These are phyloP conservation scores for Trametes punicea DNA, from an alignment of 768 basidiomycete genomes.

Conservation along the genomic window DNA sequence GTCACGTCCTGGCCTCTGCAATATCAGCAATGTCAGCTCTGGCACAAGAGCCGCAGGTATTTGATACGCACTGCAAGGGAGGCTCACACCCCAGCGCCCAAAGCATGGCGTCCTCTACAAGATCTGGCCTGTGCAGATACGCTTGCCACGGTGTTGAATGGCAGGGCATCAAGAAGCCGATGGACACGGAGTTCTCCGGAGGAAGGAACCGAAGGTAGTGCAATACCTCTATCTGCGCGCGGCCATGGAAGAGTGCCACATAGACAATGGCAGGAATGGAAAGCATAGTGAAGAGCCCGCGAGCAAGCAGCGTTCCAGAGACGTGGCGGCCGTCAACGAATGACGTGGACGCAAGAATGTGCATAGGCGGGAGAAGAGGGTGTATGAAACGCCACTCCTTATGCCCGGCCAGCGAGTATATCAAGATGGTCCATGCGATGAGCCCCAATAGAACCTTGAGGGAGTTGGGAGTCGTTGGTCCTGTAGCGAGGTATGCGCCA, in stretches of 20 bases:
- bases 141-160: constrained; percentile 94
- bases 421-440: constrained; percentile 55
- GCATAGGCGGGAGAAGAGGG: constrained; percentile 80
- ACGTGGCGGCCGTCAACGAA: constrained; percentile 41
- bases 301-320: neutral
- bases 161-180: constrained; percentile 93
- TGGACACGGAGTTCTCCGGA: constrained; percentile 41
- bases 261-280: constrained; percentile 65
- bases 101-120: constrained; percentile 50
- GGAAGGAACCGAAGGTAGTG: constrained; percentile 60
- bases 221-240: constrained; percentile 75
- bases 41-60: neutral
- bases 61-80: constrained; percentile 67
- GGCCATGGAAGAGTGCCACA: constrained; percentile 69
- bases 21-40: neutral
- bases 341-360: constrained; percentile 74
- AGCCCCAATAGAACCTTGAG: constrained; percentile 45
- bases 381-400: constrained; percentile 99
- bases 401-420: constrained; percentile 83
- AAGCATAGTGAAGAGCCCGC: constrained; percentile 39
- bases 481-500: constrained; percentile 45
- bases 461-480: neutral
- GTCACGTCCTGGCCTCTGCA: constrained; percentile 47
- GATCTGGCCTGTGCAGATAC: constrained; percentile 70
- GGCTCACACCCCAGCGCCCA: constrained; percentile 96